Conservation (phyloP, 169 alveolate species). For the Plasmodium adleri region DNA sequence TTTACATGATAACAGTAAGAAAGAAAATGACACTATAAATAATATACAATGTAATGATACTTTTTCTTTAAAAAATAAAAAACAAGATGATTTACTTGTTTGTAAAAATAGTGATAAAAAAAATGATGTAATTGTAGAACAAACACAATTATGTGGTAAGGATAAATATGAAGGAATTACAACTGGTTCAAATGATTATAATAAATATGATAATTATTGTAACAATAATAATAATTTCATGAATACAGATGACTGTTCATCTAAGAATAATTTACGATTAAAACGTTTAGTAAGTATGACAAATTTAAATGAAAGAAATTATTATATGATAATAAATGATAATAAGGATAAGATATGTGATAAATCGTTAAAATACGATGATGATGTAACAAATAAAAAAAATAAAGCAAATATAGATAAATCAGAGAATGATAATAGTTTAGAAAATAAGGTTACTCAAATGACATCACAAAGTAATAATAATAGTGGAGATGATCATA, state of each 20-base stretch:
- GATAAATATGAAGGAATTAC: background rate
- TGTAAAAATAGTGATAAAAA: too few species aligned
- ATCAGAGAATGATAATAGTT: background rate
- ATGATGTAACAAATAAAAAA: background rate
- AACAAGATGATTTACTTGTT: too few species aligned
- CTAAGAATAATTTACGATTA: background rate
- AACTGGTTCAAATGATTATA: background rate
- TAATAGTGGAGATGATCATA: background rate
- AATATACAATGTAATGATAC: background rate
- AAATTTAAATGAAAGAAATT: background rate
- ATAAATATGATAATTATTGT: background rate
- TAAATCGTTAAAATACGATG: too few species aligned
- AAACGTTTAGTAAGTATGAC: conserved; percentile 29
- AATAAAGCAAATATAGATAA: background rate
- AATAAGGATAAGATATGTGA: background rate
- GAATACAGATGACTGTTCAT: too few species aligned
- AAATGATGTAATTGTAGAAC: too few species aligned
- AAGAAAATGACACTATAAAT: background rate
- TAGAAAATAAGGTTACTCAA: background rate
- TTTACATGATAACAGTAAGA: background rate
- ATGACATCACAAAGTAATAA: background rate
- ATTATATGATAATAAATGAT: background rate
- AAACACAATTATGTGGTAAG: too few species aligned
- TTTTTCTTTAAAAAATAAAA: background rate
- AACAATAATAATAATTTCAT: background rate